phyloP scores from a whole-genome alignment of 805 yeast genomes.

The Scheffersomyces coipomensis region DNA sequence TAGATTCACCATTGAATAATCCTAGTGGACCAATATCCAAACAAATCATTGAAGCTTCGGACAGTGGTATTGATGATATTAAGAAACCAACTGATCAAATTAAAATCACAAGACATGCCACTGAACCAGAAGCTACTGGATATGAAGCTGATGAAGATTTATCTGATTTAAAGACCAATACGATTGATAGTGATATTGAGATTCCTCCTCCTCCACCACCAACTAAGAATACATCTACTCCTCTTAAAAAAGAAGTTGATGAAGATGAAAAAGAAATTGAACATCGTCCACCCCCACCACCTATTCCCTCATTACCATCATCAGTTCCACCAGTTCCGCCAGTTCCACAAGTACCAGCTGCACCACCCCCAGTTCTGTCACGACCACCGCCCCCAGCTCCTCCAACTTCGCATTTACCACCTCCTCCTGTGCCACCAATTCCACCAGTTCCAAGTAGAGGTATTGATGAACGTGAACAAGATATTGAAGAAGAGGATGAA shows the following conservation, averaged over 20 bases:
- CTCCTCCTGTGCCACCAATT: conserved; percentile 3
- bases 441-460: conserved; percentile 2
- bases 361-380: conserved; percentile 6
- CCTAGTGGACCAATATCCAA: neutral
- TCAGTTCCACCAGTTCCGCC: conserved; percentile 12
- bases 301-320: conserved; percentile 5
- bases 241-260: neutral
- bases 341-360: conserved; percentile 1
- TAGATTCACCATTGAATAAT: conserved; percentile 2
- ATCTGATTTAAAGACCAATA: conserved; percentile 23
- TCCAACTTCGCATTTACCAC: conserved; percentile 1
- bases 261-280: neutral
- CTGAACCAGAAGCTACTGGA: conserved; percentile 41
- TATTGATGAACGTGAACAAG: conserved; percentile 11
- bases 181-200: neutral
- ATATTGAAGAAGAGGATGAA: conserved; percentile 7
- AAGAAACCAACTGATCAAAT: conserved; percentile 2
- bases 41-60: conserved; percentile 4
- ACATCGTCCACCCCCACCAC: neutral
- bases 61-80: conserved; percentile 6
- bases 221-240: neutral
- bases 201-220: neutral
- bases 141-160: conserved; percentile 68
- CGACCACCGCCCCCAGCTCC: conserved; percentile 12
- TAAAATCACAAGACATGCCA: conserved; percentile 4